phyloP scores from a whole-genome alignment of 441 rosid species.

The Corymbia calophylla region DNA sequence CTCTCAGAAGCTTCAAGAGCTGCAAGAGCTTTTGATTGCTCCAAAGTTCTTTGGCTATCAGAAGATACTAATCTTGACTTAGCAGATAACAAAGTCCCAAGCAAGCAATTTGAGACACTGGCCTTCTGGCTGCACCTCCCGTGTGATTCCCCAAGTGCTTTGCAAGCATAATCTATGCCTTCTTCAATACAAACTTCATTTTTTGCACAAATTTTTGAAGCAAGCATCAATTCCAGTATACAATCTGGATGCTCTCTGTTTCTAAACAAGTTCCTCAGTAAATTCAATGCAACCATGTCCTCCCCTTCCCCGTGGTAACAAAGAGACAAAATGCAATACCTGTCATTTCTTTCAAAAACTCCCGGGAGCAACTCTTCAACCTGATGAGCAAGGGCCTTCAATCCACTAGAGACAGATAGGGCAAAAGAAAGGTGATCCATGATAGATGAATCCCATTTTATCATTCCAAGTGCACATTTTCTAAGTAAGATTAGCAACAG shows the following conservation, averaged over 20 bases:
- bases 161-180: slow-evolving; percentile 54
- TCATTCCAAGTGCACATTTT: slow-evolving; percentile 52
- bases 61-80: slow-evolving; percentile 40
- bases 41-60: slow-evolving; percentile 36
- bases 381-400: slow-evolving; percentile 49
- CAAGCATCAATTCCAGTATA: slow-evolving; percentile 52
- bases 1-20: slow-evolving; percentile 49
- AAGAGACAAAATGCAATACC: slow-evolving; percentile 44
- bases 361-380: slow-evolving; percentile 66
- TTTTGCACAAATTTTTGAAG: slow-evolving; percentile 65
- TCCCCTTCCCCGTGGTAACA: slow-evolving; percentile 74
- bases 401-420: slow-evolving; percentile 57
- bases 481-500: slow-evolving; percentile 63
- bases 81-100: slow-evolving; percentile 51
- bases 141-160: slow-evolving; percentile 33
- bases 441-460: slow-evolving; percentile 68
- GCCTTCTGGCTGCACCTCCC: slow-evolving; percentile 41
- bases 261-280: slow-evolving; percentile 53
- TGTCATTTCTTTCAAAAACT: slow-evolving; percentile 44
- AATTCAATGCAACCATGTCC: slow-evolving; percentile 57
- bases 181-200: slow-evolving; percentile 41
- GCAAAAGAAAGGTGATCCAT: slow-evolving; percentile 79
- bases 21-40: slow-evolving; percentile 54
- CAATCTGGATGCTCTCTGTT: slow-evolving; percentile 43
- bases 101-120: slow-evolving; percentile 35